Evolutionary conservation across 768 basidiomycete genomes (phyloP).

Genomic region (Rhodosporidiobolus sp.): DNA sequence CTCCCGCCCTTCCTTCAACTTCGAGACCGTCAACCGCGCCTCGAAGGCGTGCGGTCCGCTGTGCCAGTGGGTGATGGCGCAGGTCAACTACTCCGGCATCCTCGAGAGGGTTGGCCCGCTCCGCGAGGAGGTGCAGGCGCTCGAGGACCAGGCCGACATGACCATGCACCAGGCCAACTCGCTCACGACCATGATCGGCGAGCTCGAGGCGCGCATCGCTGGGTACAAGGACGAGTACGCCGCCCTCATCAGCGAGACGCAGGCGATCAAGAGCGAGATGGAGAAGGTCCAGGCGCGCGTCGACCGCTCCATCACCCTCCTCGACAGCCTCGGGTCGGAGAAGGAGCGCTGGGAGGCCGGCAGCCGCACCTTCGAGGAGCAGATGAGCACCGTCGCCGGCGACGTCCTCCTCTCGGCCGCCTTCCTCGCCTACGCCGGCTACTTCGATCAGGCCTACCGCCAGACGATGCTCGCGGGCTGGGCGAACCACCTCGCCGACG

Average conservation of each 20-base stretch:
- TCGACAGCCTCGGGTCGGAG: conserved; percentile 92
- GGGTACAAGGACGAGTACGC: conserved; percentile 98
- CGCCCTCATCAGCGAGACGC: conserved; percentile 89
- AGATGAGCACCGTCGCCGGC: conserved; percentile 98
- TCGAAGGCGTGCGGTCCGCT: conserved; percentile 96
- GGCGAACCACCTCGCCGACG: conserved; percentile 81
- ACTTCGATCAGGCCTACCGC: conserved; percentile 97
- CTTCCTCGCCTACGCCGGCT: conserved; percentile 94
- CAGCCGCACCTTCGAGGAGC: conserved; percentile 90
- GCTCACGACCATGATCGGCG: conserved; percentile 86
- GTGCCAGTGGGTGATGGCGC: conserved; percentile 96
- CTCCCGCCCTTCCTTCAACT: conserved; percentile 84
- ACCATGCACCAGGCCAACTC: conserved; percentile 88
- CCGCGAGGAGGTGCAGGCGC: conserved; percentile 87
- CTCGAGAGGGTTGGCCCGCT: conserved; percentile 94
- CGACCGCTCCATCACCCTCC: conserved; percentile 89
- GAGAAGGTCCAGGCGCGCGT: conserved; percentile 95
- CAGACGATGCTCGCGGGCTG: conserved; percentile 97
- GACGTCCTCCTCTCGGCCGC: conserved; percentile 93
- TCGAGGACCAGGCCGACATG: conserved; percentile 88
- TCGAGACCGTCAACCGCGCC: conserved; percentile 89
- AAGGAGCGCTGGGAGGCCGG: conserved; percentile 89
- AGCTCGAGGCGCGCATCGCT: conserved; percentile 86
- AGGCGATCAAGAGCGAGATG: conserved; percentile 97
- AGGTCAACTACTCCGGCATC: conserved; percentile 95